Evolutionary conservation across 805 yeast genomes (phyloP), one percentile per base, ranked within the genome.

Genomic region (Schizosaccharomyces octosporus): DNA sequence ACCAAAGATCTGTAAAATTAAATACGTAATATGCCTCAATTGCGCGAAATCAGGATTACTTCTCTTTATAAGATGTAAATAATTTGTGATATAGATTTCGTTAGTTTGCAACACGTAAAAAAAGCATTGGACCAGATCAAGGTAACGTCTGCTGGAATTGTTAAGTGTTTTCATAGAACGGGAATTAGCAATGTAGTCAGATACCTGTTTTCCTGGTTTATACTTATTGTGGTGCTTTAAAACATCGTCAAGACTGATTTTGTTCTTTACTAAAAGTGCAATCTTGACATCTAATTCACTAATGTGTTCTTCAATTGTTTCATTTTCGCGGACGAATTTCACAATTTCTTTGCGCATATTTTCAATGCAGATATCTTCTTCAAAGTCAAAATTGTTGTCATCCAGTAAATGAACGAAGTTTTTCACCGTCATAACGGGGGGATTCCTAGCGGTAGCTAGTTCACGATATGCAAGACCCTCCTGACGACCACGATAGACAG

Each of bases 81-180:
- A 70, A 15, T 80, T 72, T 1, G 81, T 75, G 68, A 89, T 76
- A 67, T 90, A 90, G 0, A 71, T 69, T 0, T 95, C 85, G 66
- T 86, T 87, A 0, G 95, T 85, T 69, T 93, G 97, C 55, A 93
- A 70, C 31, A 90, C 72, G 67, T 84, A 93, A 66, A 93, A 82
- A 61, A 90, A 68, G 27, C 85, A 84, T 66, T 84, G 95, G 70
- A 84, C 85, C 0, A 80, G 70, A 63, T 83, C 88, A 60, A 82
- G 74, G 63, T 86, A 75, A 41, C 72, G 68, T 36, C 76, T 67
- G 5, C 75, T 68, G 3, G 73, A 61, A 65, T 73, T 73, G 63
- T 70, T 72, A 39, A 74, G 68, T 0, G 74, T 70, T 61, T 69
- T 71, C 59, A 72, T 65, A 61, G 73, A 74, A 62, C 72, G 70